These are phyloP conservation scores for Penicillium fimorum DNA, from an alignment of 495 filamentous ascomycete genomes.

Conservation along the genomic window DNA sequence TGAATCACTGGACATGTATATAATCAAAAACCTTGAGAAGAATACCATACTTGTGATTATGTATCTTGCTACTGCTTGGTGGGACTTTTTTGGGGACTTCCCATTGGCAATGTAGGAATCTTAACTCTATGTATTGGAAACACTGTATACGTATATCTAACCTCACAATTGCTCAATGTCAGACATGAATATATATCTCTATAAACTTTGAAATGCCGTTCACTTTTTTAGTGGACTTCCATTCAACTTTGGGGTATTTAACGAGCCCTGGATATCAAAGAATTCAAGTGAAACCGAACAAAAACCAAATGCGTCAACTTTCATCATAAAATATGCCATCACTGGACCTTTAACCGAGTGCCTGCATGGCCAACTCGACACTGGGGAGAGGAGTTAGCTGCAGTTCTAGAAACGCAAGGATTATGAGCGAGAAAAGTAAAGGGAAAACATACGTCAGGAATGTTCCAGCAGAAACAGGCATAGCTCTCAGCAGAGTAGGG, in stretches of 20 bases:
- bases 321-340: constrained; percentile 12
- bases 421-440: background rate
- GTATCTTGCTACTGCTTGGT: background rate
- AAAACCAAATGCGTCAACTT: constrained; percentile 18
- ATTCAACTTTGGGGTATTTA: constrained; percentile 23
- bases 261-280: constrained; percentile 36
- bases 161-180: background rate
- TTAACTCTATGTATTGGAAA: background rate
- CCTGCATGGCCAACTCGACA: constrained; percentile 49
- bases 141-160: background rate
- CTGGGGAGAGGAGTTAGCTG: constrained; percentile 26
- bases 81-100: background rate
- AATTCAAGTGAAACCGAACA: constrained; percentile 16
- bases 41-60: no score
- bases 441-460: constrained; percentile 68
- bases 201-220: constrained; percentile 14
- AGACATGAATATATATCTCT: constrained; percentile 11
- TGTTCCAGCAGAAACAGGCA: constrained; percentile 96
- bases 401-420: background rate
- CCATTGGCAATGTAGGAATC: background rate
- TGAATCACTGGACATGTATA: no score
- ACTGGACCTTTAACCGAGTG: constrained; percentile 33
- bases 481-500: constrained; percentile 90
- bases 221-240: constrained; percentile 25
- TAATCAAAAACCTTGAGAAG: no score